Conservation (phyloP, 148 eudicot species). For the Rhododendron ferrugineum region DNA sequence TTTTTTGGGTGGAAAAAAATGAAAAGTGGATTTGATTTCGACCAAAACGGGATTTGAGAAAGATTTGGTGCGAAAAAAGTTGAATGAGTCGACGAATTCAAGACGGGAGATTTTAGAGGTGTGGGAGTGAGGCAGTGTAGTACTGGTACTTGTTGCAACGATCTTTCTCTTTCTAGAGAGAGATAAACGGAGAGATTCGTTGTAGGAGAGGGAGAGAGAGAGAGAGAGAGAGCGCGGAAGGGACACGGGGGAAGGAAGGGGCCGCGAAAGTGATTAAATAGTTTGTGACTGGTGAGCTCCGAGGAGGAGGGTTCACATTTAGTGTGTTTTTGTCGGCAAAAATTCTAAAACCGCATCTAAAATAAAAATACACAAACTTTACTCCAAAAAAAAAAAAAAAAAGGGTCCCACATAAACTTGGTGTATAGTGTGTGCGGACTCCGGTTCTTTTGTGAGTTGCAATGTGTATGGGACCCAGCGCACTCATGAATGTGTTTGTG, state of each 20-base stretch:
- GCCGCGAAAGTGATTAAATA: not conserved
- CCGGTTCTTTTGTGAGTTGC: too few relatives aligned
- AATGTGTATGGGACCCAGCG: too few relatives aligned
- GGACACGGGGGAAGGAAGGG: not conserved
- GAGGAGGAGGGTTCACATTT: not conserved
- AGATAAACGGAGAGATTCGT: slow-evolving; percentile 1
- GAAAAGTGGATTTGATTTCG: not conserved
- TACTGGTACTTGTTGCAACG: not conserved
- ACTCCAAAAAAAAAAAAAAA: too few relatives aligned
- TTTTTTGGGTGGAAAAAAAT: not conserved
- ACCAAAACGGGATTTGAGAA: not conserved
- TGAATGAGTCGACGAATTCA: not conserved
- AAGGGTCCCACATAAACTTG: too few relatives aligned
- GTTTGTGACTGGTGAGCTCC: not conserved
- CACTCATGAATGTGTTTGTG: too few relatives aligned
- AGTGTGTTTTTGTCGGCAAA: too few relatives aligned
- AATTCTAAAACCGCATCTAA: too few relatives aligned
- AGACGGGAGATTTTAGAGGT: not conserved
- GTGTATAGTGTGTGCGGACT: too few relatives aligned
- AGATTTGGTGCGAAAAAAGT: not conserved
- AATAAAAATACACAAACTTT: too few relatives aligned
- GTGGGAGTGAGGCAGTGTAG: not conserved
- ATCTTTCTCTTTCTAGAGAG: not conserved
- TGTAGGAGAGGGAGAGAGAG: not conserved
- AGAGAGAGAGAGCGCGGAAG: too few relatives aligned